Evolutionary conservation across 805 yeast genomes (phyloP).

Genomic region (Zygoascus biomembranicola): DNA sequence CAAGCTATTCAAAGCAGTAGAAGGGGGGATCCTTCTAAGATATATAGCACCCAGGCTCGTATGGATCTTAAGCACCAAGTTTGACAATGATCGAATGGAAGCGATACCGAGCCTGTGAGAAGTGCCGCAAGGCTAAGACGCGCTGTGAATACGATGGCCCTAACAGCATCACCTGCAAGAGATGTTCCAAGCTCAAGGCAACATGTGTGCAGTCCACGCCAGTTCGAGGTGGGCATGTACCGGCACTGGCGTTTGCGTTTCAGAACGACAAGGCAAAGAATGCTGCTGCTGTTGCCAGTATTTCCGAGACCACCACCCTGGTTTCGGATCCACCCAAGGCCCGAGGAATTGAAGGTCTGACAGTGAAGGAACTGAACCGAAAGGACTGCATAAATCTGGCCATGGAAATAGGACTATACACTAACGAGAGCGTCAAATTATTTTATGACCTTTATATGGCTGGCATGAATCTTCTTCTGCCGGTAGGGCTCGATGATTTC

Average conservation of each 20-base stretch:
- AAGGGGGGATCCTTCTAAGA: too few relatives aligned
- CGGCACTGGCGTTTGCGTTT: not conserved
- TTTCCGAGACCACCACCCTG: not conserved
- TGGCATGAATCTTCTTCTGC: constrained; percentile 3
- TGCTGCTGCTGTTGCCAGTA: not conserved
- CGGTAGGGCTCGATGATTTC: constrained; percentile 3
- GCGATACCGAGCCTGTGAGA: constrained; percentile 13
- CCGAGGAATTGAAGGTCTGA: not conserved
- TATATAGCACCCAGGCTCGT: not conserved
- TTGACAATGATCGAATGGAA: not conserved
- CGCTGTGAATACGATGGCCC: constrained; percentile 17
- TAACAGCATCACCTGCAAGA: constrained; percentile 8
- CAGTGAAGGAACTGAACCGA: not conserved
- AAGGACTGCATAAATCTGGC: constrained; percentile 5
- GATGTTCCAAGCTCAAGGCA: constrained; percentile 15
- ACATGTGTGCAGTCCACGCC: constrained; percentile 6
- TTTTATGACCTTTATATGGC: constrained; percentile 3
- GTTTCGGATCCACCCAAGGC: not conserved
- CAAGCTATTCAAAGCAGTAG: too few relatives aligned
- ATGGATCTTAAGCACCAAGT: not conserved
- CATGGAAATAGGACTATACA: constrained; percentile 7
- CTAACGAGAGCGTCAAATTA: constrained; percentile 2
- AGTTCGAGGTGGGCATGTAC: not conserved
- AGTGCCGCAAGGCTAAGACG: constrained; percentile 17
- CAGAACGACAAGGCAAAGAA: not conserved